Evolutionary conservation across 176 grass and related monocot species (phyloP).

Genomic region (Oropetium thomaeum): DNA sequence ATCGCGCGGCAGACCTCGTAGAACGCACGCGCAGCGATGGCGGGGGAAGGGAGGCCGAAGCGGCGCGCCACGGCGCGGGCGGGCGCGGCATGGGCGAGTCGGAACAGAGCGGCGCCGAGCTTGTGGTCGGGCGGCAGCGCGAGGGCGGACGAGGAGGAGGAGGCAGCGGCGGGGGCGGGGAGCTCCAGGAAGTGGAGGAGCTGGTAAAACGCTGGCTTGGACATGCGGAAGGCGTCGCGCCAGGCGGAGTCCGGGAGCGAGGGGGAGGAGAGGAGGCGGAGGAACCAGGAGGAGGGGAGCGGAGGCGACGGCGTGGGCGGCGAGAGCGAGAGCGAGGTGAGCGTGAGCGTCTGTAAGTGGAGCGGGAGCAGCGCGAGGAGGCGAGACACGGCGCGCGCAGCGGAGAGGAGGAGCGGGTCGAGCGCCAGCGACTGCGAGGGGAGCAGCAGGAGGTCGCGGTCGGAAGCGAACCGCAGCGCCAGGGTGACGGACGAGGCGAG

Average conservation of each 20-base stretch:
- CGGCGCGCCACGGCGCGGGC: conserved; percentile 65
- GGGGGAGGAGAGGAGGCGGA: conserved; percentile 52
- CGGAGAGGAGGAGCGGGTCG: conserved; percentile 42
- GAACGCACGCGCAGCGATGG: conserved; percentile 62
- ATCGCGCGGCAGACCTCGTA: conserved; percentile 84
- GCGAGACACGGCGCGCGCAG: conserved; percentile 43
- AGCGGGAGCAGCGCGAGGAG: conserved; percentile 60
- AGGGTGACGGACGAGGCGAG: conserved; percentile 49
- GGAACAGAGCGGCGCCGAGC: conserved; percentile 80
- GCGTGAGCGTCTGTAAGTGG: conserved; percentile 53
- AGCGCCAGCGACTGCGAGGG: conserved; percentile 40
- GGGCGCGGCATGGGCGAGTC: conserved; percentile 68
- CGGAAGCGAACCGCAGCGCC: conserved; percentile 39
- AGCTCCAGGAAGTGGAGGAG: conserved; percentile 71
- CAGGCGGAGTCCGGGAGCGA: conserved; percentile 44
- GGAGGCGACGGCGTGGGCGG: conserved; percentile 40
- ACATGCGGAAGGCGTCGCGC: conserved; percentile 75
- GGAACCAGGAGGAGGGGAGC: conserved; percentile 69
- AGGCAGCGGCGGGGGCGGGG: conserved; percentile 16
- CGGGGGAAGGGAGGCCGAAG: conserved; percentile 63
- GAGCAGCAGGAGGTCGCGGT: conserved; percentile 38
- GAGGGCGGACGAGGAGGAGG: conserved; percentile 23
- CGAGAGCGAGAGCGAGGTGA: conserved; percentile 57
- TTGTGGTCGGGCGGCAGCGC: conserved; percentile 63
- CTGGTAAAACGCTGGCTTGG: conserved; percentile 57